Percentiles rank a stretch among this genome's conserved stretches.
phyloP scores from a whole-genome alignment of 1,284 basidiomycete species.

The Microbotryum intermedium region DNA sequence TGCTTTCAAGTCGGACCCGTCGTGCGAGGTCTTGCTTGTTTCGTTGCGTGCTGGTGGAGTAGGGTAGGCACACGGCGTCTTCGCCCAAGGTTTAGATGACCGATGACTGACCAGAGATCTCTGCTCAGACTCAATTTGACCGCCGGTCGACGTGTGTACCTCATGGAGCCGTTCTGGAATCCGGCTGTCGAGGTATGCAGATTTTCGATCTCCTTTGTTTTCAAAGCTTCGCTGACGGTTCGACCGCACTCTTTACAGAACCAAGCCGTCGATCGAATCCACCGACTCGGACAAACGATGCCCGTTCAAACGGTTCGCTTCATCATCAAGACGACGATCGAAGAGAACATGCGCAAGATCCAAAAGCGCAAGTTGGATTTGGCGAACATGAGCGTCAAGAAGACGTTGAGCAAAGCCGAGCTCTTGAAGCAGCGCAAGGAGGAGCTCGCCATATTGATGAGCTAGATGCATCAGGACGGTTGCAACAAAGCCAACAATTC shows the following conservation, averaged over 20 bases:
- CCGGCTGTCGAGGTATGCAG: constrained; percentile 29
- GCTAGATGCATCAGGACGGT: not conserved
- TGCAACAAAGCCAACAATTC: too few species aligned
- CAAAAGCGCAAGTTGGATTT: constrained; percentile 90
- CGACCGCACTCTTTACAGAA: constrained; percentile 44
- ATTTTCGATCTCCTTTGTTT: not conserved
- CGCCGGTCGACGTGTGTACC: constrained; percentile 35
- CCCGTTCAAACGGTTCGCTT: constrained; percentile 86
- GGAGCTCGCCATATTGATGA: constrained; percentile 33
- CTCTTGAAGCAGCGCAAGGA: constrained; percentile 31
- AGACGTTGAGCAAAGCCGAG: constrained; percentile 35
- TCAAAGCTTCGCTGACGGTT: not conserved
- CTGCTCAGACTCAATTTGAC: constrained; percentile 34
- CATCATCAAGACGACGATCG: constrained; percentile 88
- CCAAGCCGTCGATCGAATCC: constrained; percentile 60
- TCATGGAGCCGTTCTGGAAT: constrained; percentile 74
- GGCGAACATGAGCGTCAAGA: constrained; percentile 49
- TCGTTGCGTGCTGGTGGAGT: constrained; percentile 92
- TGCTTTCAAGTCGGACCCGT: constrained; percentile 64
- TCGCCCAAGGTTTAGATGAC: not conserved
- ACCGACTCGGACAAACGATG: constrained; percentile 84
- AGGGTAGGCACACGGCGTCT: constrained; percentile 42
- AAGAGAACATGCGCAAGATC: constrained; percentile 57
- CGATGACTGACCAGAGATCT: not conserved
- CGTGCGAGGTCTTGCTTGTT: constrained; percentile 79